Base-by-base conservation (phyloP, 495 filamentous ascomycete genomes). In the Trichoderma virens region DNA sequence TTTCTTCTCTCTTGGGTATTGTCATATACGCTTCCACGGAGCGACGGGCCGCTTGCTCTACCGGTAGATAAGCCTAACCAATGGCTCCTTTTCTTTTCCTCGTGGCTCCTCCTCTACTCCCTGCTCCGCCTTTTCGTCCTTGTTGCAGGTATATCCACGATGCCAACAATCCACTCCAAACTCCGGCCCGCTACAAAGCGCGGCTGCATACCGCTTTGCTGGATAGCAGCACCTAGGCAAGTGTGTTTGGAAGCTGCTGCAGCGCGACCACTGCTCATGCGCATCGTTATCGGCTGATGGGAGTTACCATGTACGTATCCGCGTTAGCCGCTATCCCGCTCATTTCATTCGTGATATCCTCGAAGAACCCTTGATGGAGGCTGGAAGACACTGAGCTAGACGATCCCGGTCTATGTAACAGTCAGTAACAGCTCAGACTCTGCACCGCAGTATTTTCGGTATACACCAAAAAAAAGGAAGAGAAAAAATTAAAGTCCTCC, bases 321-420 rank as follows among this genome's bases (percentile, higher is more conserved):
- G 62, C 65, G 43, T 59, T 25, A n/a, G n/a, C 39, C 30, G 41
- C 65, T 67, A 31, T 60, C 54, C 32, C 8, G n/a, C 23, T 59
- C 62, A 60, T 54, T 61, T 61, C n/a, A 63, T 63, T 59, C 65
- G 62, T 18, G 64, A 72, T 59, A 65, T 67, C 65, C 66, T 73
- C n/a, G 32, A 27, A 3, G 74, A 73, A 34, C 76, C 76, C 65
- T 80, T 81, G 18, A 81, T 78, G 9, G 78, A 75, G 7, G 79
- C 79, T 39, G 79, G 79, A 51, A 81, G 74, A 67, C 74, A 74
- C 51, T 73, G 67, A 51, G 71, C 65, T 43, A 81, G 74, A 59
- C 70, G 76, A 61, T 80, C 78, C 63, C 77, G 77, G 67, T 80
- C 78, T 81, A 60, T 25, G 8, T 18, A 31, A 64, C 35, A 18